A percentile compares a stretch with the other conserved stretches of the same genome.
Evolutionary conservation across 768 basidiomycete species (phyloP).

Genomic region (Podaxis pistillaris): DNA sequence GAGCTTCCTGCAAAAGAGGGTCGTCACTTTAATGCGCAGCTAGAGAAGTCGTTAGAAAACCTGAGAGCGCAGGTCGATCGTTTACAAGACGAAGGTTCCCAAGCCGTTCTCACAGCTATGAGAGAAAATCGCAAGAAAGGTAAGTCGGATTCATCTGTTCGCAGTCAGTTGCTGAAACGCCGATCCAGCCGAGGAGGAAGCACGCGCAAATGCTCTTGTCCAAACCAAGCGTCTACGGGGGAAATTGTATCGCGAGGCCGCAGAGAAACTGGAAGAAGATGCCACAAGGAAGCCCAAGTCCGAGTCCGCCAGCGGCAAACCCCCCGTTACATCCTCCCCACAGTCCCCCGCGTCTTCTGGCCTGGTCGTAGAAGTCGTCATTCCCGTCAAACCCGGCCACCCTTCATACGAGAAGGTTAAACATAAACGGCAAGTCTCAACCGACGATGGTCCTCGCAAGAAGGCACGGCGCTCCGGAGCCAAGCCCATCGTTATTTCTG

Average conservation of each 20-base stretch:
- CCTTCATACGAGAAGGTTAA: constrained; percentile 18
- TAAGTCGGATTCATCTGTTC: constrained; percentile 29
- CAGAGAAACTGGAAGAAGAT: constrained; percentile 33
- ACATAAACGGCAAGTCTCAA: constrained; percentile 31
- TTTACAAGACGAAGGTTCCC: constrained; percentile 62
- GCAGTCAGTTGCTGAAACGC: constrained; percentile 10
- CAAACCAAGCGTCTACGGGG: constrained; percentile 74
- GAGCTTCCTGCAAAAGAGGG: constrained; percentile 76
- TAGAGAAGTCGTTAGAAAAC: constrained; percentile 58
- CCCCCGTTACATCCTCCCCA: constrained; percentile 2
- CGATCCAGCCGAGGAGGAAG: constrained; percentile 39
- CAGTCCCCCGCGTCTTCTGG: constrained; percentile 31
- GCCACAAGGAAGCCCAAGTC: constrained; percentile 16
- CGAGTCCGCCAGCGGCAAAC: not conserved
- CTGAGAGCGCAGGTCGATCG: constrained; percentile 67
- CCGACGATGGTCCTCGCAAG: constrained; percentile 34
- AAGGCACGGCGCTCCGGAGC: constrained; percentile 38
- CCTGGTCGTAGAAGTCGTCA: constrained; percentile 56
- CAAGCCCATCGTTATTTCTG: constrained; percentile 48
- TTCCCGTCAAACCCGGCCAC: constrained; percentile 32
- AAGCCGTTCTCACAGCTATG: constrained; percentile 63
- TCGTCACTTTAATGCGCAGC: constrained; percentile 84
- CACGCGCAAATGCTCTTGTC: constrained; percentile 41
- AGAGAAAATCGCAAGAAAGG: constrained; percentile 58
- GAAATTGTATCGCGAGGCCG: constrained; percentile 66